Evolutionary conservation across 1,284 basidiomycete species (phyloP).

Genomic region (Sphaerobolus stellatus): DNA sequence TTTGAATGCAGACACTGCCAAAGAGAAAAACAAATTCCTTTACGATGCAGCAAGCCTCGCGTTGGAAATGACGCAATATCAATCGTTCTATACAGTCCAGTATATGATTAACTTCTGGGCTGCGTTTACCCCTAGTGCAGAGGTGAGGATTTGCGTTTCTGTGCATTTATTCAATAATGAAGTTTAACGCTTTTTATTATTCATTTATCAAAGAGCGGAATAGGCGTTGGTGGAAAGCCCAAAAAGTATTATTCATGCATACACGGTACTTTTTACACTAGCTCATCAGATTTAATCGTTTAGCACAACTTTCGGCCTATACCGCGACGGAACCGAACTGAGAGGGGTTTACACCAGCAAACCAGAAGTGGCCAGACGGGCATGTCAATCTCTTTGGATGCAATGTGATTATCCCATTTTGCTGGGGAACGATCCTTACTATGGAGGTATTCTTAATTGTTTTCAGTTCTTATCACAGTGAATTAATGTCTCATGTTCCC

Average conservation of each 20-base stretch:
- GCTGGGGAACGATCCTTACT: constrained; percentile 77
- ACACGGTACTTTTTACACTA: background rate
- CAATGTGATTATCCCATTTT: constrained; percentile 79
- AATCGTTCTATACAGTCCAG: constrained; percentile 75
- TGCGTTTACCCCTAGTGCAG: constrained; percentile 71
- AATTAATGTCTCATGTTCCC: background rate
- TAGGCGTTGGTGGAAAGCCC: constrained; percentile 67
- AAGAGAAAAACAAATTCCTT: constrained; percentile 67
- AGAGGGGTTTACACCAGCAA: constrained; percentile 74
- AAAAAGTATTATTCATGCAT: constrained; percentile 49
- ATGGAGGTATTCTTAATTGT: constrained; percentile 52
- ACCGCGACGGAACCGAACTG: constrained; percentile 77
- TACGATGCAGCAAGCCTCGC: constrained; percentile 67
- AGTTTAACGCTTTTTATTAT: background rate
- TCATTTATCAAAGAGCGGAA: constrained; percentile 56
- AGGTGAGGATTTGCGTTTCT: constrained; percentile 47
- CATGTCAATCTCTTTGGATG: constrained; percentile 62
- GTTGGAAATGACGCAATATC: constrained; percentile 66
- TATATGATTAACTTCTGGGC: constrained; percentile 83
- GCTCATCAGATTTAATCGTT: background rate
- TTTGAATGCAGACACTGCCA: constrained; percentile 58
- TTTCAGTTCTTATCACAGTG: background rate
- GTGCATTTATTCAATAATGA: constrained; percentile 4
- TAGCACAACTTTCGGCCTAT: constrained; percentile 77
- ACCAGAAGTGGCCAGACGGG: constrained; percentile 63